Percentiles rank a stretch among this genome's conserved stretches.
phyloP scores from a whole-genome alignment of 805 yeast species.

The Clavispora santaluciae region DNA sequence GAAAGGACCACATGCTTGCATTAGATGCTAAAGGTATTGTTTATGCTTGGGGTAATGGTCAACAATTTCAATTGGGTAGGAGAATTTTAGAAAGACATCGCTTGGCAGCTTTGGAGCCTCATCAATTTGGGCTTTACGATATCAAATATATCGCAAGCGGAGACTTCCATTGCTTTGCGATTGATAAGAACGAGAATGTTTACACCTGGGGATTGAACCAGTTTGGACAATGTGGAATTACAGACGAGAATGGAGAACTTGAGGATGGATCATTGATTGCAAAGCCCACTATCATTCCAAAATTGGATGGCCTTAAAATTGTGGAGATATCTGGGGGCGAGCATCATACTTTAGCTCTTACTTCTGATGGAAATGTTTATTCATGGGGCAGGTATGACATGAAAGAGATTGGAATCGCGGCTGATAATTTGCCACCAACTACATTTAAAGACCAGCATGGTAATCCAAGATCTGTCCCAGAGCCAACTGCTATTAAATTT shows the following conservation, averaged over 20 bases:
- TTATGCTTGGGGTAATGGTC: constrained; percentile 97
- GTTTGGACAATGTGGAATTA: constrained; percentile 88
- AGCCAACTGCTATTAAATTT: constrained; percentile 62
- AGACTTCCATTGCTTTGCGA: constrained; percentile 93
- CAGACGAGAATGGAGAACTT: constrained; percentile 55
- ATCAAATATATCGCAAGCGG: constrained; percentile 84
- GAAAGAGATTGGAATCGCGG: constrained; percentile 83
- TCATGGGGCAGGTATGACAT: constrained; percentile 91
- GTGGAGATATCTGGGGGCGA: constrained; percentile 82
- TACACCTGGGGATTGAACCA: constrained; percentile 95
- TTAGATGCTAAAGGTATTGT: constrained; percentile 81
- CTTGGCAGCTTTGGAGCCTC: constrained; percentile 68
- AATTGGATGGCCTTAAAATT: constrained; percentile 55
- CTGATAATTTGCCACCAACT: constrained; percentile 60
- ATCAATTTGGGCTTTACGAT: constrained; percentile 76
- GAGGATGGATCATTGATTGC: constrained; percentile 83
- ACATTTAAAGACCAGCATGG: constrained; percentile 78
- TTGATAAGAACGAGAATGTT: constrained; percentile 65
- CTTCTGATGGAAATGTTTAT: constrained; percentile 67
- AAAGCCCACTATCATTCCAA: constrained; percentile 69
- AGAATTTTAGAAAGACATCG: constrained; percentile 75
- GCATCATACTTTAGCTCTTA: constrained; percentile 81
- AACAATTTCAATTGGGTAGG: constrained; percentile 87
- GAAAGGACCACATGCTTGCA: constrained; percentile 88
- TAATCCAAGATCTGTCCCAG: constrained; percentile 77